Evolutionary conservation across 2,329 filamentous ascomycete genomes (phyloP).

Genomic region (Penicillium psychrosexuale): DNA sequence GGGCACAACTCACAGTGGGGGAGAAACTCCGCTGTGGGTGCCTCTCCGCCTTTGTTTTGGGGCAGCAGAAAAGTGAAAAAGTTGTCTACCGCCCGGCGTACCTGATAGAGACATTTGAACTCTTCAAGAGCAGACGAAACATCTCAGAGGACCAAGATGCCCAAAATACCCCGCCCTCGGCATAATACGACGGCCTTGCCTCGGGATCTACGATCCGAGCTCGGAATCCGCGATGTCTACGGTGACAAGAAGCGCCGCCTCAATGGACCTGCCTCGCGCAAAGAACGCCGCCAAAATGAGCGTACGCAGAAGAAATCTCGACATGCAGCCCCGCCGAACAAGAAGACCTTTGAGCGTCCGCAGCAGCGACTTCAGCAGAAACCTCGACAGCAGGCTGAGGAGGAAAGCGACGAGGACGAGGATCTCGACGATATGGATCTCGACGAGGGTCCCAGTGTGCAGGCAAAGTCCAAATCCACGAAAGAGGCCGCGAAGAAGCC

Average conservation of each 20-base stretch:
- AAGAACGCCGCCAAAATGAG: slow-evolving; percentile 66
- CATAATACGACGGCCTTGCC: slow-evolving; percentile 46
- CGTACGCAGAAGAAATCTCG: slow-evolving; percentile 59
- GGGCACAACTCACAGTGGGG: slow-evolving; percentile 15
- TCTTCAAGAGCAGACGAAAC: background rate
- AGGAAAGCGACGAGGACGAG: slow-evolving; percentile 26
- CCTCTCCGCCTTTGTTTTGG: slow-evolving; percentile 19
- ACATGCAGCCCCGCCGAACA: slow-evolving; percentile 24
- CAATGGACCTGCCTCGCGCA: slow-evolving; percentile 46
- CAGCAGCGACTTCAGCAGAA: slow-evolving; percentile 15
- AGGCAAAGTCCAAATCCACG: slow-evolving; percentile 21
- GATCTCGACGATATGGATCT: slow-evolving; percentile 16
- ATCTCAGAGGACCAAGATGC: slow-evolving; percentile 27
- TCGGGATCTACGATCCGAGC: slow-evolving; percentile 37
- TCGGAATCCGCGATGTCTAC: slow-evolving; percentile 40
- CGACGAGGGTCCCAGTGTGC: slow-evolving; percentile 19
- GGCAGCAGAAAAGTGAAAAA: slow-evolving; percentile 26
- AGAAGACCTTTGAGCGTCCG: slow-evolving; percentile 10
- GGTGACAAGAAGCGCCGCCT: slow-evolving; percentile 32
- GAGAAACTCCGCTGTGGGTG: slow-evolving; percentile 25
- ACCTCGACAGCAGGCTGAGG: slow-evolving; percentile 11
- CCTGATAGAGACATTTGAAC: slow-evolving; percentile 1
- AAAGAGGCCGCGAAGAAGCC: slow-evolving; percentile 23
- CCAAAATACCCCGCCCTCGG: slow-evolving; percentile 22
- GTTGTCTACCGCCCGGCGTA: slow-evolving; percentile 18